Base-by-base conservation (phyloP, 305 asterid species). In the Withania somnifera region DNA sequence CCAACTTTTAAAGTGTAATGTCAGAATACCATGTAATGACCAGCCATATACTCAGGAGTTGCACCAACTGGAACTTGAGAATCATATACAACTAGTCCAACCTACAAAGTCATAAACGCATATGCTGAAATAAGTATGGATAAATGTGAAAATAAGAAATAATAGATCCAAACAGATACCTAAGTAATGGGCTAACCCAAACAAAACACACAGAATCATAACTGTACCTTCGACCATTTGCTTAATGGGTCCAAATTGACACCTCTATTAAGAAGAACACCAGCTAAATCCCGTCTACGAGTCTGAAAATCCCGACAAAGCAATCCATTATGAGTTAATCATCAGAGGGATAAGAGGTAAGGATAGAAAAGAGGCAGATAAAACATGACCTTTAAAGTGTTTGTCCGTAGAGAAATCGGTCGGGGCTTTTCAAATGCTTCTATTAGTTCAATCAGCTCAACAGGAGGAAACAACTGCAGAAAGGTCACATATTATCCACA, bases 11-110 rank as follows among this genome's bases (percentile, higher is more conserved):
- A 67, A 75, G 36, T 36, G 79, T 80, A 73, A 84, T 51, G 79
- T 32, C 24, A 67, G 38, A 77, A 58, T 95, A 94, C 98, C 99
- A 95, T 95, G 85, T 94, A 94, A 88, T 95, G 90, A 73, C 98
- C 98, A 86, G 98, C 99, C 99, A 95, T 94, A 86, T 94, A 94
- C 82, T 94, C 99, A 34, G 98, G 98, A 84, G 98, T 95, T 24
- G 98, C 99, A 81, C 99, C 98, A 85, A 92, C 88, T 45, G 97
- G 98, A 79, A 95, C 98, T 93, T 94, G 99, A 76, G 99, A 94
- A 80, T 93, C 95, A 87, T 92, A 95, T 14, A 95, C 98, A 85
- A 91, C 97, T 90, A 95, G 88, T 77, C 99, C 99, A 63, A 95
- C 99, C 99, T 94, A 87, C 45, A 71, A 76, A 85, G 24, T 14